Evolutionary conservation across 495 filamentous ascomycete species (phyloP), one percentile per base, ranked within the genome.

Genomic region (Trichoderma parareesei): DNA sequence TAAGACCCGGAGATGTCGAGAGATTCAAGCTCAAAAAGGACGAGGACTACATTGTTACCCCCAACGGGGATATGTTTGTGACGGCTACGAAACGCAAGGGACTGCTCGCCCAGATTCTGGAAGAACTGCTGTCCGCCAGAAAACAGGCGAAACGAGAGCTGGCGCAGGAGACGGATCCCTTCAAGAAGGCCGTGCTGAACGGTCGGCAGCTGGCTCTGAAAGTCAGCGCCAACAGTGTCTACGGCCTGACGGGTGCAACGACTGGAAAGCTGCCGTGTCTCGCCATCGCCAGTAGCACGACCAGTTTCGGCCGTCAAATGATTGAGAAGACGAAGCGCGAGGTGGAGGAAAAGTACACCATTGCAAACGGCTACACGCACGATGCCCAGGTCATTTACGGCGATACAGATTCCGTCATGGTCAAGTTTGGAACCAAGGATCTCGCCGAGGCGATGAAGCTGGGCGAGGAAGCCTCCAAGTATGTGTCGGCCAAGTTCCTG

Each of bases 351-450:
- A 84, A 84, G 65, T 99, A 97, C 69, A 93, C 86, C 20, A 91
- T 97, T 48, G 90, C 90, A 13, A 97, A 98, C 70, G 95, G 94
- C 14, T 98, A 98, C 75, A 83, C 84, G 3, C 90, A 97, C 72
- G 90, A 98, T 74, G 94, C 94, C 0, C 82, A 95, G 69, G 94
- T 99, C 75, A 95, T 99, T 65, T 99, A 99, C 68, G 94, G 94
- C 77, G 94, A 99, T 74, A 99, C 94, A 35, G 94, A 99, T 81
- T 99, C 94, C 7, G 94, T 99, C 74, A 99, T 99, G 94, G 94
- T 99, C 42, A 98, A 97, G 70, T 99, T 99, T 70, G 94, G 94
- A 13, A 90, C 91, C 4, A 85, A 81, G 11, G 90, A 96, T 48
- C 79, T 98, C 13, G 84, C 84, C 11, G 87, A 91, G 37, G 87